These are phyloP conservation scores for Sclerotinia borealis DNA, from an alignment of 2,329 filamentous ascomycete genomes.

Conservation along the genomic window DNA sequence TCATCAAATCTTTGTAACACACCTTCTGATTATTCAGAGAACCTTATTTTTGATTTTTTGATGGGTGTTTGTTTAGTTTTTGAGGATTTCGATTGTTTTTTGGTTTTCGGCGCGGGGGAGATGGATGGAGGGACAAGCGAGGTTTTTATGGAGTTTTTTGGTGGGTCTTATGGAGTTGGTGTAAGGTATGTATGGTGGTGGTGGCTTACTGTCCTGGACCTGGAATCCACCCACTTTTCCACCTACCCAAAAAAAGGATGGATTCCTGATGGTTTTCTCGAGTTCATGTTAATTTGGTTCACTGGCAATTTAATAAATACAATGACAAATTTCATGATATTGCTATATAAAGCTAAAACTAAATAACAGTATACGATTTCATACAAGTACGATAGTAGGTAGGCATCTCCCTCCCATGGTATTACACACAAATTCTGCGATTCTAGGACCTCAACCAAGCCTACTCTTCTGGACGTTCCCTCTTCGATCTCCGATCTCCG, in stretches of 20 bases:
- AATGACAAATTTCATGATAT: not conserved
- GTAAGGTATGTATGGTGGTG: not conserved
- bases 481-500: not conserved
- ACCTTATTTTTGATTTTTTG: conserved; percentile 16
- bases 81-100: not conserved
- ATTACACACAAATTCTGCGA: no score
- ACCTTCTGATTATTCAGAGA: conserved; percentile 27
- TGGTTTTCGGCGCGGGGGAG: no score
- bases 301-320: not conserved
- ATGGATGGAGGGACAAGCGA: not conserved
- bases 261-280: not conserved
- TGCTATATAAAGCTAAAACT: no score
- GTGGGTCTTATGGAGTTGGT: not conserved
- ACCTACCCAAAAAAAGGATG: no score
- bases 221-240: no score
- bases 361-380: not conserved
- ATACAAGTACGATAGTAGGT: not conserved
- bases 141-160: not conserved
- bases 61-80: not conserved
- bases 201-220: no score
- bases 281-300: no score
- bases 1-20: conserved; percentile 46
- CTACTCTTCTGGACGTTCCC: not conserved
- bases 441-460: not conserved
- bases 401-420: not conserved